Evolutionary conservation across 345 rosid species (phyloP).

Genomic region (Populus alba): DNA sequence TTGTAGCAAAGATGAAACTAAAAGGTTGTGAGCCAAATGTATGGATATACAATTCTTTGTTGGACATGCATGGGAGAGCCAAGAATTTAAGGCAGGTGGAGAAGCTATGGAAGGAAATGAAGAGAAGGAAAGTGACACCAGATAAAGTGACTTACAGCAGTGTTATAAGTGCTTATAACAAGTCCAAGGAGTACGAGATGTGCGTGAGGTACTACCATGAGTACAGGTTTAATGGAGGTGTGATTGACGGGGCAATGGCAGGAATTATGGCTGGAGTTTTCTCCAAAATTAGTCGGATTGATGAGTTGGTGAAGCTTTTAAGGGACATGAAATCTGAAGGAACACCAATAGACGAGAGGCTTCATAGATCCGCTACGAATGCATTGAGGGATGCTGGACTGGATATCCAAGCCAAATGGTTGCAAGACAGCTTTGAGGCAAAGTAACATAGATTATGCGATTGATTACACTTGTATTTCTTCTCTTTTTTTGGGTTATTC

Average conservation of each 20-base stretch:
- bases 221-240: slow-evolving; percentile 56
- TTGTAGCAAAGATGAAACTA: slow-evolving; percentile 74
- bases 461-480: not conserved
- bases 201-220: slow-evolving; percentile 59
- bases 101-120: slow-evolving; percentile 84
- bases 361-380: slow-evolving; percentile 59
- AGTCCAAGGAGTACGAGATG: slow-evolving; percentile 52
- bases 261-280: slow-evolving; percentile 84
- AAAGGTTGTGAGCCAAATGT: slow-evolving; percentile 71
- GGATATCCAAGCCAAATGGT: slow-evolving; percentile 55
- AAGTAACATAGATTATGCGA: slow-evolving; percentile 4
- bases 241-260: slow-evolving; percentile 65
- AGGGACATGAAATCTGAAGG: slow-evolving; percentile 64
- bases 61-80: slow-evolving; percentile 82
- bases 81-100: slow-evolving; percentile 64
- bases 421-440: slow-evolving; percentile 53
- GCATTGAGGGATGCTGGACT: slow-evolving; percentile 80
- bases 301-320: slow-evolving; percentile 68
- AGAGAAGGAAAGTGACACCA: slow-evolving; percentile 60
- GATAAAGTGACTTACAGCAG: slow-evolving; percentile 83
- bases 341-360: slow-evolving; percentile 58
- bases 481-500: not conserved
- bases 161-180: slow-evolving; percentile 63
- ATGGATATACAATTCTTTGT: slow-evolving; percentile 75
- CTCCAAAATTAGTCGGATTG: slow-evolving; percentile 62